Percentiles rank a stretch among this genome's conserved stretches.
Evolutionary conservation across 2,329 filamentous ascomycete species (phyloP).

Genomic region (Cadophora sp.): DNA sequence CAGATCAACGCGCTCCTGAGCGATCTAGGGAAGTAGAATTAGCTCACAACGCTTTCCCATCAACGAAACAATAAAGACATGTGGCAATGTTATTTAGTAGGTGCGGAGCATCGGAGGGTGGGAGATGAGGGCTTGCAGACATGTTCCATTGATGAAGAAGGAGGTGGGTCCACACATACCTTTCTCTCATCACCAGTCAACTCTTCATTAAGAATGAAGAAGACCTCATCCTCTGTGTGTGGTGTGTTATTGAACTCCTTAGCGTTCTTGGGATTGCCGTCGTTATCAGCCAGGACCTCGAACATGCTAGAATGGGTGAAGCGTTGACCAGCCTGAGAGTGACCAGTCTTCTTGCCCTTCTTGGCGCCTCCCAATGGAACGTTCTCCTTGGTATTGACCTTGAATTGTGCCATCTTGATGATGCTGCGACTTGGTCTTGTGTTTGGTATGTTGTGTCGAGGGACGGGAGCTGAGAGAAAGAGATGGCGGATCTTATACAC

Average conservation of each 20-base stretch:
- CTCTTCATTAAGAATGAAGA: constrained; percentile 18
- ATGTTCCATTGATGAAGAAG: not conserved
- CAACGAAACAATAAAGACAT: too few species aligned
- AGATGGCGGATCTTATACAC: not conserved
- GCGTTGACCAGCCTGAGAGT: not conserved
- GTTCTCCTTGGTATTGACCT: constrained; percentile 1
- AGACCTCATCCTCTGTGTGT: constrained; percentile 15
- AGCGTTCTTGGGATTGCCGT: constrained; percentile 19
- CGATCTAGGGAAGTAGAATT: not conserved
- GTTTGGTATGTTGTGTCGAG: not conserved
- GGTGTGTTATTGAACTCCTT: constrained; percentile 11
- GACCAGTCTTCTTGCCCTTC: not conserved
- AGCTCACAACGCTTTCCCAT: too few species aligned
- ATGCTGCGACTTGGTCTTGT: not conserved
- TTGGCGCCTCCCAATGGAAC: not conserved
- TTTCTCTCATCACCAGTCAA: constrained; percentile 1
- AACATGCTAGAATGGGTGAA: not conserved
- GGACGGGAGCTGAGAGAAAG: not conserved
- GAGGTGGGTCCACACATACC: not conserved
- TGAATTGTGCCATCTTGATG: not conserved
- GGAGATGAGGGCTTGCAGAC: not conserved
- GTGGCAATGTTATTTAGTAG: not conserved
- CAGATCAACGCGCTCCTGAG: constrained; percentile 5
- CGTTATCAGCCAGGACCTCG: constrained; percentile 8
- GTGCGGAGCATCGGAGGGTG: not conserved